Conservation (phyloP, 495 filamentous ascomycete genomes). For the Aspergillus nidulans region DNA sequence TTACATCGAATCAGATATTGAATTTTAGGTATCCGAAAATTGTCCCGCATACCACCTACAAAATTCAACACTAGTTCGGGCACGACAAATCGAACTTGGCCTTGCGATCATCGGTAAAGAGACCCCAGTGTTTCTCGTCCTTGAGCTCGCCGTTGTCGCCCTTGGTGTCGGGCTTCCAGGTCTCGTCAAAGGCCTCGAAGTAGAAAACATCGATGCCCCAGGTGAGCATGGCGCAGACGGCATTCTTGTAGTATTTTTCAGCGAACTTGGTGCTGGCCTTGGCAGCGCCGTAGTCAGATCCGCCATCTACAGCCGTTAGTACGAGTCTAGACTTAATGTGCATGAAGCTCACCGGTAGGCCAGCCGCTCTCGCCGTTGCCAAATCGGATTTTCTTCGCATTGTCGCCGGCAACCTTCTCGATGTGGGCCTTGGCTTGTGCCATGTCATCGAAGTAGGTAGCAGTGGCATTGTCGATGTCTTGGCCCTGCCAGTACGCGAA, state of each 20-base stretch:
- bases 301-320: constrained; percentile 37
- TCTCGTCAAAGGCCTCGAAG: constrained; percentile 81
- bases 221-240: constrained; percentile 65
- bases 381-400: constrained; percentile 53
- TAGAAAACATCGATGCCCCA: constrained; percentile 77
- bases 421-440: constrained; percentile 66
- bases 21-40: neutral
- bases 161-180: constrained; percentile 68
- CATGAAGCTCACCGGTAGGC: constrained; percentile 47
- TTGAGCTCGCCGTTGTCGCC: constrained; percentile 63
- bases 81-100: constrained; percentile 62
- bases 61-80: constrained; percentile 17
- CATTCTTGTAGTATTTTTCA: constrained; percentile 57
- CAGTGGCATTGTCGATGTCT: constrained; percentile 55
- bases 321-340: neutral
- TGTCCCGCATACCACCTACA: neutral
- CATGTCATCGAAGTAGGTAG: constrained; percentile 73
- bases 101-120: constrained; percentile 58
- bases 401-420: constrained; percentile 52
- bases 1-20: constrained; percentile 10
- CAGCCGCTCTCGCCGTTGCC: constrained; percentile 77
- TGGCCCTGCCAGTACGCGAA: constrained; percentile 82
- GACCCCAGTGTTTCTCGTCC: constrained; percentile 77
- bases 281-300: constrained; percentile 60
- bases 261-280: constrained; percentile 59